Conservation (phyloP, 2,329 filamentous ascomycete species). For the Colletotrichum sp. region DNA sequence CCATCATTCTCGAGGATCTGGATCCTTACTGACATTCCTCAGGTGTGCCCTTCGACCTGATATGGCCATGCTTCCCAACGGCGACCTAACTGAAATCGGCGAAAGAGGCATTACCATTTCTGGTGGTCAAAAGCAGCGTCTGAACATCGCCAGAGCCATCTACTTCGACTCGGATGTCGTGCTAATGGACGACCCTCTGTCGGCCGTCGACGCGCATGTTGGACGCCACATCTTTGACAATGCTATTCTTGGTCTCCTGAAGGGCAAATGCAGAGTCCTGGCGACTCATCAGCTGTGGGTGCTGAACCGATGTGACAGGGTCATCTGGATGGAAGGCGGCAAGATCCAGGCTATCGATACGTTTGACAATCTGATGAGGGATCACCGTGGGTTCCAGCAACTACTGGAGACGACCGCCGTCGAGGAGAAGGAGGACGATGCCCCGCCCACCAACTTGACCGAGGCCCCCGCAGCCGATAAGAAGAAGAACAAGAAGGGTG, state of each 20-base stretch:
- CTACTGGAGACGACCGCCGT: constrained; percentile 87
- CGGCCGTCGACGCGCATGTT: constrained; percentile 73
- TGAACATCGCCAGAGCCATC: constrained; percentile 88
- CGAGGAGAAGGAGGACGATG: constrained; percentile 66
- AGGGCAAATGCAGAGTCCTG: constrained; percentile 87
- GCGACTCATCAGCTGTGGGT: constrained; percentile 97
- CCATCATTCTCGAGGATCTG: neutral
- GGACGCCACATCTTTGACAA: constrained; percentile 87
- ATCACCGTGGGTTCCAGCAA: constrained; percentile 78
- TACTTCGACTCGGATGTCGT: constrained; percentile 73
- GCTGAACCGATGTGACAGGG: constrained; percentile 85
- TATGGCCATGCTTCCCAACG: constrained; percentile 89
- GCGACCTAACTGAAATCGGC: constrained; percentile 90
- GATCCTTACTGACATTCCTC: constrained; percentile 3
- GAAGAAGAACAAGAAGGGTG: constrained; percentile 63
- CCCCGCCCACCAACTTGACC: constrained; percentile 41
- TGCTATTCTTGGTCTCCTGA: constrained; percentile 87
- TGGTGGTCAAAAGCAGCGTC: constrained; percentile 91
- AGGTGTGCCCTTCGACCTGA: constrained; percentile 84
- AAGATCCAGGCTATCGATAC: constrained; percentile 86
- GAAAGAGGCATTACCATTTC: constrained; percentile 96
- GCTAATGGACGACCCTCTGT: constrained; percentile 73
- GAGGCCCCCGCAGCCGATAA: constrained; percentile 48
- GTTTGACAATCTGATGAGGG: constrained; percentile 84
- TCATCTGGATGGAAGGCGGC: constrained; percentile 92